Evolutionary conservation across 1,139 yeast genomes (phyloP), one percentile per base, ranked within the genome.

Genomic region (Yamadazyma atlantica): DNA sequence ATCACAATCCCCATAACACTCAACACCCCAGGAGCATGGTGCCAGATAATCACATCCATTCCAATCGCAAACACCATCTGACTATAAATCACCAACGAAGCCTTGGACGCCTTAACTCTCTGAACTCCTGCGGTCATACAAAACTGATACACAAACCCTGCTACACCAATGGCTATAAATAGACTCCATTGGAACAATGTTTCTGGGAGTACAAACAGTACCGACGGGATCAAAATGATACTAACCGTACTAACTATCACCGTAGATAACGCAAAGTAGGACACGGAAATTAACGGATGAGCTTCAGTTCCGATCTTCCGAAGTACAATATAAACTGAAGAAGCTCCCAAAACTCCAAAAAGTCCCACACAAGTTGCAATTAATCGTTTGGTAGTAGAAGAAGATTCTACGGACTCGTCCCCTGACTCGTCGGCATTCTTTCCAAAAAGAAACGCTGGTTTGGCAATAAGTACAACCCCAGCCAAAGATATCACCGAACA

Each of bases 111-210:
- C 43, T 73, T 72, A 44, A 86, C 96, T 41, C 88, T 66, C 57
- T 87, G 96, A 36, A 89, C 75, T 1, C 96, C 97, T 3, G 88
- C 81, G 0, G 97, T 86, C 39, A 86, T 62, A 22, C 83, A 66
- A 50, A 81, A 80, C 57, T 89, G 96, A 80, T 84, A 85, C 39
- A 82, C 61, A 57, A 89, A 89, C 0, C 97, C 97, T 32, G 85
- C 73, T 10, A 83, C 47, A 2, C 96, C 96, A 45, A 87, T 73
- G 22, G 75, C 57, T 1, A 64, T 40, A 45, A 89, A 74, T 23
- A 85, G 40, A 5, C 64, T 49, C 94, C 95, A 85, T 54, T 87
- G 92, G 47, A 66, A 65, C 2, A 50, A 30, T 18, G 76, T 73
- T 18, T 68, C 70, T 0, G 96, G 96, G 1, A 79, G 47, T 35